Conservation (phyloP, 495 filamentous ascomycete genomes). For the Chaetomium tenue region DNA sequence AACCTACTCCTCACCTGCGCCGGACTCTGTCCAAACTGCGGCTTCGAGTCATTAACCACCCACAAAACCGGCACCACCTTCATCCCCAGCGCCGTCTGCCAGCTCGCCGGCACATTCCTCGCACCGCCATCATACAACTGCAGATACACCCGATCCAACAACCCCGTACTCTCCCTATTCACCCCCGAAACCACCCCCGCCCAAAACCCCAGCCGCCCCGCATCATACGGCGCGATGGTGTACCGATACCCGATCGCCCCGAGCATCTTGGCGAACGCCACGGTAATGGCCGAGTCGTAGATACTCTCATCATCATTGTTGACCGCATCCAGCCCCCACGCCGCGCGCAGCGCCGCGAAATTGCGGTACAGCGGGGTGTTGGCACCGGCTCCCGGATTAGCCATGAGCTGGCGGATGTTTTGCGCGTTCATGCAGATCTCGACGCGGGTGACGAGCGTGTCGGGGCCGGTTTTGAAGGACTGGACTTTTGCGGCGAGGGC, state of each 20-base stretch:
- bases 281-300: constrained; percentile 43
- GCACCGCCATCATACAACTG: constrained; percentile 48
- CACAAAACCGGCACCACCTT: constrained; percentile 47
- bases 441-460: constrained; percentile 36
- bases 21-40: constrained; percentile 37
- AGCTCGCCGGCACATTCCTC: constrained; percentile 38
- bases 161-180: constrained; percentile 15
- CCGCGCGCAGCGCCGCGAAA: constrained; percentile 38
- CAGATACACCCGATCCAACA: constrained; percentile 33
- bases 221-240: constrained; percentile 44
- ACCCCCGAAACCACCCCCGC: background rate
- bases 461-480: constrained; percentile 39
- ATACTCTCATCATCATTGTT: constrained; percentile 48
- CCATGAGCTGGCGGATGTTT: constrained; percentile 38
- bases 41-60: constrained; percentile 49
- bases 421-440: constrained; percentile 48
- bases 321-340: constrained; percentile 46
- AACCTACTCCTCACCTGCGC: constrained; percentile 40
- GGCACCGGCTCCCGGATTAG: constrained; percentile 35
- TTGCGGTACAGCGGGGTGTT: constrained; percentile 38
- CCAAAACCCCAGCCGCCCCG: background rate
- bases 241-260: constrained; percentile 40
- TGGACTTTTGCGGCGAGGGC: constrained; percentile 42
- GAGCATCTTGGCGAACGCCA: constrained; percentile 43
- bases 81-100: constrained; percentile 39